Evolutionary conservation across 106 monocot species (phyloP), one percentile per base, ranked within the genome.

Genomic region (Apostasia ramifera): DNA sequence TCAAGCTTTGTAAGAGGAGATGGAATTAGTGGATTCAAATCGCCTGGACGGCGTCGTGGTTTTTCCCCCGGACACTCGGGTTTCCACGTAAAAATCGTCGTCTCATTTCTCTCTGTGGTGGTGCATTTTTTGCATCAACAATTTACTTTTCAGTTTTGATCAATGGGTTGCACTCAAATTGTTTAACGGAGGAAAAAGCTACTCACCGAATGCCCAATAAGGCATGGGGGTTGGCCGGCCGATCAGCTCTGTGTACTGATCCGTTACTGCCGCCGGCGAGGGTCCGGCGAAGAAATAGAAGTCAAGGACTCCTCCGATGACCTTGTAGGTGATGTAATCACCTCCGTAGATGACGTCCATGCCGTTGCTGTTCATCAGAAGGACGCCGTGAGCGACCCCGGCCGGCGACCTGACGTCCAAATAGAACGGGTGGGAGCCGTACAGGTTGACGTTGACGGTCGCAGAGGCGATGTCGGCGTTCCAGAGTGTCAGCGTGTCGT

Each of bases 371-470:
- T 83, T 86, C 4, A 86, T 73, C 42, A 86, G 66, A 11, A 86
- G 66, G 44, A 86, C 86, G 7, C 86, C 82, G 44, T 86, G 86
- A 2, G 77, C 41, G 1, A 15, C 7, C 3, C 81, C 81, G 40
- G 41, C 43, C 5, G 74, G 61, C 5, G 67, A n/a, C 58, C 85
- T 73, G 11, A 85, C 85, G 47, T 90, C 90, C 70, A 90, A 73
- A 73, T 90, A 90, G 71, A 90, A 90, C 5, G 90, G 90, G 47
- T 86, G 90, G 0, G 86, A 86, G 1, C 92, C 92, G 47, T 93
- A 89, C 0, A 93, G 79, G 58, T 88, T 88, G 15, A 72, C 37
- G 47, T 89, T 77, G 1, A 46, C 39, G 42, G 40, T 45, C 46
- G 40, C 4, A 5, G 85, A 63, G 1, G n/a, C 57, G 2, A 83